These are phyloP conservation scores for Penicillium sclerotiorum DNA, from an alignment of 2,329 filamentous ascomycete species.

Conservation along the genomic window DNA sequence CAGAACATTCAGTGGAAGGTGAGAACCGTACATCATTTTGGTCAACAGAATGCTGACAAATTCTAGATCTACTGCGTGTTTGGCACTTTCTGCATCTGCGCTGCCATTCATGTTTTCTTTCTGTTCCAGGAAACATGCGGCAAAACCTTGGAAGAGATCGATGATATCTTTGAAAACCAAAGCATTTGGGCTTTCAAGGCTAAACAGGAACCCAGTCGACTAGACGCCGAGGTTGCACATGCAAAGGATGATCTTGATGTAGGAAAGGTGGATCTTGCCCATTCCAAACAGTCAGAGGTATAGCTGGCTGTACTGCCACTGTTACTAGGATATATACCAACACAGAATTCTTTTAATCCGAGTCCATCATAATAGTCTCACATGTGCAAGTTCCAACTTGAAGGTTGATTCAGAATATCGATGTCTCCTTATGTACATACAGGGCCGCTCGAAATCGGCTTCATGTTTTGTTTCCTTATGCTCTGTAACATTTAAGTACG, in stretches of 20 bases:
- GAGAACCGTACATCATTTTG: not conserved
- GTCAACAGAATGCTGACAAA: not conserved
- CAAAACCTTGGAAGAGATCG: constrained; percentile 34
- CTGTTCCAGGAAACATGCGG: constrained; percentile 36
- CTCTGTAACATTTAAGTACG: no score
- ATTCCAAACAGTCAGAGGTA: not conserved
- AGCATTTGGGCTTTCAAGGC: constrained; percentile 20
- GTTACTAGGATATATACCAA: no score
- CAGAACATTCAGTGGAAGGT: constrained; percentile 32
- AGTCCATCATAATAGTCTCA: no score
- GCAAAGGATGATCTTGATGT: constrained; percentile 13
- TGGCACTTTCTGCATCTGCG: constrained; percentile 25
- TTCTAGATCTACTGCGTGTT: constrained; percentile 26
- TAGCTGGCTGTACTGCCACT: no score
- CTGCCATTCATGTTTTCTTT: constrained; percentile 29
- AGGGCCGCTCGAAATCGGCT: no score
- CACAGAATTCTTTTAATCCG: no score
- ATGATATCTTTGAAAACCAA: constrained; percentile 26
- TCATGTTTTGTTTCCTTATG: no score
- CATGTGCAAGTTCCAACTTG: no score
- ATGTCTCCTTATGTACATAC: no score
- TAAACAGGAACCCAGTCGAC: constrained; percentile 10
- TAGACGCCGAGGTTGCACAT: constrained; percentile 15
- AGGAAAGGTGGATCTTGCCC: constrained; percentile 2
- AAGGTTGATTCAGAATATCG: no score